Evolutionary conservation across 2,329 filamentous ascomycete genomes (phyloP), one percentile per base, ranked within the genome.

Genomic region (Penicillium sp.): DNA sequence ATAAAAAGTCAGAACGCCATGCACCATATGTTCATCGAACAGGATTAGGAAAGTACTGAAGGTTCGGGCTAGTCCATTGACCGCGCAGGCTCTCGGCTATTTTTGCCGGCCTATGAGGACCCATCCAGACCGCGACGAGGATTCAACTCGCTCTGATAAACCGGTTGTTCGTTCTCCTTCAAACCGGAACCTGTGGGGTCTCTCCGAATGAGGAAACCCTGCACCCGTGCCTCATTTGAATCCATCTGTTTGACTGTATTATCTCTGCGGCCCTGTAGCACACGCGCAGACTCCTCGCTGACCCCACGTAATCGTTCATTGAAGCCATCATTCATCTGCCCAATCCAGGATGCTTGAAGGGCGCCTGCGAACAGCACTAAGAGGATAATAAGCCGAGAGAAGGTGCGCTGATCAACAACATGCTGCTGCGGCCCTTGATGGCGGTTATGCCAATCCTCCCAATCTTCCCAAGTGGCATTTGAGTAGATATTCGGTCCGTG

Each of bases 391-490:
- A 96, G 73, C 6, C 84, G 78, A 8, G 88, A 83, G 69, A 97
- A 97, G 12, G 86, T 82, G 40, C 86, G 84, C 68, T 96, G 96
- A 56, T 88, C 89, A 75, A 93, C 86, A 89, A 50, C 86, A 48
- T 69, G 71, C 61, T 66, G 67, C 62, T 75, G 61, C 51, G 67
- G 73, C 66, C 58, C 66, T 68, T 63, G 79, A 72, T 68, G 78
- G 73, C 72, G 80, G 72, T 84, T 79, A 64, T 89, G 83, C 87
- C 88, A 96, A 42, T 81, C 82, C 76, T 96, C 90, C 92, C 92
- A 97, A 72, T 99, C 94, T 71, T 99, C 94, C 94, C 94, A 99
- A 0, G 94, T 97, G 0, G 91, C 94, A 71, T 97, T 97, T 64
- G 78, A 72, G 67, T 79, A 83, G 46, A 87, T 83, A 4, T 55